Conservation (phyloP, 2,329 filamentous ascomycete species). For the Trichoderma afroharzianum region DNA sequence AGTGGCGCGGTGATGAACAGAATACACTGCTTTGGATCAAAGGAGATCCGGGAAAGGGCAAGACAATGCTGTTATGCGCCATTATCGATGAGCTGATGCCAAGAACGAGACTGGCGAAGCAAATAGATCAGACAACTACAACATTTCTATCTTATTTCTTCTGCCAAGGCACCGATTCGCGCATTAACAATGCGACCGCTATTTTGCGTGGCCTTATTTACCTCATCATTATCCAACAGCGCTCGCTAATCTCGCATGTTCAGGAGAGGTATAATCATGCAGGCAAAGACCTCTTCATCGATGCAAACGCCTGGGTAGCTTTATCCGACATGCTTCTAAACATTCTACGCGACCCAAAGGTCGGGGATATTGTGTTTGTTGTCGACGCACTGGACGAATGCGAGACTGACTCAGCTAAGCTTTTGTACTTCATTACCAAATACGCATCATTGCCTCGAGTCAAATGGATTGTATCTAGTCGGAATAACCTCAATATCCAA, state of each 20-base stretch:
- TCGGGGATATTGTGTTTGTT: slow-evolving; percentile 26
- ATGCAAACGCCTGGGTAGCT: not conserved
- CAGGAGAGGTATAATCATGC: not conserved
- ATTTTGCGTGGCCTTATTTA: not conserved
- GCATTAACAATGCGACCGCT: not conserved
- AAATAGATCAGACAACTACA: not conserved
- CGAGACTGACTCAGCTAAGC: slow-evolving; percentile 26
- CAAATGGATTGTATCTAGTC: slow-evolving; percentile 45
- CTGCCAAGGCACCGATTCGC: not conserved
- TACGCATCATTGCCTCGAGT: slow-evolving; percentile 4
- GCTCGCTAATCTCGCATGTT: not conserved
- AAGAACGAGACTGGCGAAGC: not conserved
- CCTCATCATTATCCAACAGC: not conserved
- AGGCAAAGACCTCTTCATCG: not conserved
- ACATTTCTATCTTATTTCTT: not conserved
- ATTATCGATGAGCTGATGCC: not conserved
- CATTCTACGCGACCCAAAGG: not conserved
- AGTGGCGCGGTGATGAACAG: not conserved
- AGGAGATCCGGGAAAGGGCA: not conserved
- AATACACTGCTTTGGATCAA: not conserved
- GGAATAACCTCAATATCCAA: slow-evolving; percentile 27
- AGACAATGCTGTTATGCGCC: not conserved
- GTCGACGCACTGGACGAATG: slow-evolving; percentile 47
- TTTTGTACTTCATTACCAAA: slow-evolving; percentile 34
- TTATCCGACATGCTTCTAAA: not conserved